Conservation (phyloP, 306 rosid genomes). For the Malus asiatica region DNA sequence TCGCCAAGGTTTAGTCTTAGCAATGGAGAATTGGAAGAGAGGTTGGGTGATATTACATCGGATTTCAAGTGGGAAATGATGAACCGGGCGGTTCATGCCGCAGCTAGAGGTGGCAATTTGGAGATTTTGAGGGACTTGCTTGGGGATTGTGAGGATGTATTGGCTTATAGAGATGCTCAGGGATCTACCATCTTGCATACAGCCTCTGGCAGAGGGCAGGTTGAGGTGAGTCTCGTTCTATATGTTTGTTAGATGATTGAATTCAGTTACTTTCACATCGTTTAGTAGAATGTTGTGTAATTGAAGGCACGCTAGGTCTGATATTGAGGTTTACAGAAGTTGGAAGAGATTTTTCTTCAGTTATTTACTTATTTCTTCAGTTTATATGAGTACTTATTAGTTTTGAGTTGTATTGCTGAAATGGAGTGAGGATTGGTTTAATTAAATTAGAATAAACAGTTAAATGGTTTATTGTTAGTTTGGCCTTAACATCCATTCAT, state of each 20-base stretch:
- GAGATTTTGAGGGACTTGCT: constrained; percentile 54
- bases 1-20: constrained; percentile 30
- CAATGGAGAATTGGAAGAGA: constrained; percentile 33
- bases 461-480: neutral
- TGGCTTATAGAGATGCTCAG: constrained; percentile 49
- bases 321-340: neutral
- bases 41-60: constrained; percentile 21
- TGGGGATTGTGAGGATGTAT: constrained; percentile 30
- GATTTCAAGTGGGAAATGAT: constrained; percentile 59
- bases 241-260: neutral
- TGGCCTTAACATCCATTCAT: neutral
- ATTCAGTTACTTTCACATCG: neutral
- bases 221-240: constrained; percentile 42
- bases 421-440: neutral
- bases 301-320: neutral
- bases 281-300: neutral
- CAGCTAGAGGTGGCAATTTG: constrained; percentile 85
- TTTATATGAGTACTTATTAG: neutral
- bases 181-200: constrained; percentile 67
- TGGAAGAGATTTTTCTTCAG: neutral
- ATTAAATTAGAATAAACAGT: neutral
- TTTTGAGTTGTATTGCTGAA: neutral
- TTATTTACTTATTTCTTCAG: neutral
- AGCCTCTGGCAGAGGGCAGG: constrained; percentile 79
- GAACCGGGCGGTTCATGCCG: constrained; percentile 73